Base-by-base conservation (phyloP, 129 eudicot species). In the Gnaphalium uliginosum region DNA sequence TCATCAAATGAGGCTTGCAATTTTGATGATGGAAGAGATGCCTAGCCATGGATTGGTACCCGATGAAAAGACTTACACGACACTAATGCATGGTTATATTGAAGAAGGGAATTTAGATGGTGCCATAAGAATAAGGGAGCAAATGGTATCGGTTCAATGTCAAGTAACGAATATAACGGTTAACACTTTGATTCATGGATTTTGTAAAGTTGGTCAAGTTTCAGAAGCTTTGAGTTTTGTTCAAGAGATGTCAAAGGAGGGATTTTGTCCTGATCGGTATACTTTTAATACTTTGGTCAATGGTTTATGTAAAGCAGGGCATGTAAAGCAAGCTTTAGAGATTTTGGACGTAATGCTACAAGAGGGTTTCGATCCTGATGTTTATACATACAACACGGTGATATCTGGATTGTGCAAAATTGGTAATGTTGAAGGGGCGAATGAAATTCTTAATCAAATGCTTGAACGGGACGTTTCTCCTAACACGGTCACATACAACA, bases 21-120 rank as follows among this genome's bases (percentile, higher is more conserved):
- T 94, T 84, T 68, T 91, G 81, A 78, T 89, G 92, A 87, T 91
- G 97, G 97, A 89, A 74, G 97, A 94, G 53, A 91, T 94, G 97
- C 82, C 83, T 8, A 80, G 37, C 5, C 79, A 86, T 69, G 99
- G 97, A 37, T 84, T 91, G 76, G 69, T 64, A 3, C 99, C 97
- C 4, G 90, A 94, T 79, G 97, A 90, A 73, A 94, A 78, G 77
- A 91, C 97, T 2, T 94, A 80, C 73, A 91, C 97, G 2, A 94
- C 99, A 0, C 72, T 94, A 61, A 94, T 94, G 99, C 92, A 87
- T 65, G 96, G 99, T 37, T 91, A 79, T 79, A 90, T 94, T 17
- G 94, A 91, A 50, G 94, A 91, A 79, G 97, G 99, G 4, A 83
- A 87, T 63, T 32, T 94, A 35, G 83, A 76, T 15, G 96, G 92